phyloP scores from a whole-genome alignment of 2,329 filamentous ascomycete genomes.

The Colletotrichum cereale region DNA sequence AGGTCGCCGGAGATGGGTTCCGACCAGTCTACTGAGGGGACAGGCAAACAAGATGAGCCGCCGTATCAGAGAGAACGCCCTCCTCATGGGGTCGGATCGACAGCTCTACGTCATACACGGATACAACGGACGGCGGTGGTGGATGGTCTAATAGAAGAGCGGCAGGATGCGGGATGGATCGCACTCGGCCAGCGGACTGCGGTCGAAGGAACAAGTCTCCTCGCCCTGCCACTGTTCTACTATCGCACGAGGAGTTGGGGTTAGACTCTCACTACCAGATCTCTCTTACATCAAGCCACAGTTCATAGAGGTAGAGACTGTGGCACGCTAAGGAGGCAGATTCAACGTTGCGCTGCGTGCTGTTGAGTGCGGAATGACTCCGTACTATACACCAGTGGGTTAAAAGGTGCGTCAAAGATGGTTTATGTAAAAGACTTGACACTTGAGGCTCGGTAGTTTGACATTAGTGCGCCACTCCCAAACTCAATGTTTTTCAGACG shows the following conservation, averaged over 20 bases:
- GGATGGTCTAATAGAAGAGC: background rate
- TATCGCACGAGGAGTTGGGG: background rate
- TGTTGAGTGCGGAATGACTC: constrained; percentile 10
- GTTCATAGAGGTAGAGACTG: constrained; percentile 22
- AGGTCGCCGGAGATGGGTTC: background rate
- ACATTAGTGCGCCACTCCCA: background rate
- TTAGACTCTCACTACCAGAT: background rate
- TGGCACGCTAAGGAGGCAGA: constrained; percentile 9
- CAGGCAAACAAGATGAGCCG: background rate
- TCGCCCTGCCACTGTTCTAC: background rate
- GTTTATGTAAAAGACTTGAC: background rate
- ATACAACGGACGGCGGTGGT: constrained; percentile 2
- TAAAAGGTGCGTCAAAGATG: constrained; percentile 7
- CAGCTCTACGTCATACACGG: constrained; percentile 12
- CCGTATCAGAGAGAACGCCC: background rate
- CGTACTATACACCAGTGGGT: background rate
- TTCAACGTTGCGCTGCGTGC: constrained; percentile 21
- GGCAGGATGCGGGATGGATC: constrained; percentile 6
- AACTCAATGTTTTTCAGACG: background rate
- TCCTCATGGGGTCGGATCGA: background rate
- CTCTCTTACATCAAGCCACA: background rate
- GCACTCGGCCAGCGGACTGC: background rate
- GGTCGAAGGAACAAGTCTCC: constrained; percentile 1
- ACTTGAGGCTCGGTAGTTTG: constrained; percentile 7
- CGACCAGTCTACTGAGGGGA: background rate